phyloP scores from a whole-genome alignment of 148 eudicot genomes.

The Pouteria glomerata region DNA sequence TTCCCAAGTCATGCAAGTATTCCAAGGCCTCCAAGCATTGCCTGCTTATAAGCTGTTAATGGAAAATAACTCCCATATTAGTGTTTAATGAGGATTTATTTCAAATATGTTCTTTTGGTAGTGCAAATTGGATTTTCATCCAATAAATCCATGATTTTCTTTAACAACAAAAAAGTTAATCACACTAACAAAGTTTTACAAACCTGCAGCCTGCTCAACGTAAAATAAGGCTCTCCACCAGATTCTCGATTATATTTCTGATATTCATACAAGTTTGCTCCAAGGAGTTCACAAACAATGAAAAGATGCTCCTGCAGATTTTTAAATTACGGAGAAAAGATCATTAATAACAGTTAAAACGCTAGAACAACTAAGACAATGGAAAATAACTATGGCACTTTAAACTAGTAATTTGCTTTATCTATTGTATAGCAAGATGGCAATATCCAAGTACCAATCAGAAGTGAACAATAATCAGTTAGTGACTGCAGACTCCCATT shows the following conservation, averaged over 20 bases:
- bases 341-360: neutral
- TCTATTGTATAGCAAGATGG: neutral
- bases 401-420: neutral
- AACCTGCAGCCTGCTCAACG: slow-evolving; percentile 77
- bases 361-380: neutral
- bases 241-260: slow-evolving; percentile 88
- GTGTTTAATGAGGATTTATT: neutral
- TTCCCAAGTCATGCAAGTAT: slow-evolving; percentile 73
- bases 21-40: slow-evolving; percentile 89
- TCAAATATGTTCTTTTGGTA: neutral
- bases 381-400: neutral
- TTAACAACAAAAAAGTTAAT: neutral
- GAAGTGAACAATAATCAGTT: neutral
- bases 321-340: neutral
- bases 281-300: slow-evolving; percentile 92
- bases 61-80: neutral
- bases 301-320: slow-evolving; percentile 81
- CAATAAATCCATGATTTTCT: neutral
- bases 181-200: neutral
- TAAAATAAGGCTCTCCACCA: slow-evolving; percentile 84
- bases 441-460: neutral
- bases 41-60: slow-evolving; percentile 59
- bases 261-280: slow-evolving; percentile 92
- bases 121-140: neutral
- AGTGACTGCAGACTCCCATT: neutral